A percentile compares a stretch with the other conserved stretches of the same genome.
phyloP scores from a whole-genome alignment of 306 rosid genomes.

The Corylus americana region DNA sequence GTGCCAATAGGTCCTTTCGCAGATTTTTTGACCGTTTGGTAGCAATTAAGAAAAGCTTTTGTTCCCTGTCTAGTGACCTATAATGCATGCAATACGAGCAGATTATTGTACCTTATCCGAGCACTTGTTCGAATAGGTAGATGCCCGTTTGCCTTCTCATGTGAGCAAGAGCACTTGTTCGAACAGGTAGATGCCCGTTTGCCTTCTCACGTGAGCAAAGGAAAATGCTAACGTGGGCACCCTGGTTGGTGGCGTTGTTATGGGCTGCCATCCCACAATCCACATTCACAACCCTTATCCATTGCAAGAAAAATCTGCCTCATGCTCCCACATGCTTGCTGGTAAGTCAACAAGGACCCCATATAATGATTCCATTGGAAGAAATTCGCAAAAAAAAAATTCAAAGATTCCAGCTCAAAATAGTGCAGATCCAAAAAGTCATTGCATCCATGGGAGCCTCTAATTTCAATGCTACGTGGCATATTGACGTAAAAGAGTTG shows the following conservation, averaged over 20 bases:
- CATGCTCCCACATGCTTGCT: background rate
- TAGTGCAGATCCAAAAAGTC: background rate
- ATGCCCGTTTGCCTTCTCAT: too few relatives aligned
- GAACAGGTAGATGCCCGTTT: too few relatives aligned
- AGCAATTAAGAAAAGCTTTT: too few relatives aligned
- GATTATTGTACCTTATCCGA: too few relatives aligned
- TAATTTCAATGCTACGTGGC: background rate
- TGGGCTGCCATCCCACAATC: too few relatives aligned
- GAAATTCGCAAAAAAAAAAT: background rate
- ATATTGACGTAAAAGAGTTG: background rate
- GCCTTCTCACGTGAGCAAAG: background rate
- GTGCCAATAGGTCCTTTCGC: too few relatives aligned
- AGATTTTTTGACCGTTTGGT: too few relatives aligned
- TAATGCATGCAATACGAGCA: too few relatives aligned
- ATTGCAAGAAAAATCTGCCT: background rate
- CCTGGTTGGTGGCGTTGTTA: background rate
- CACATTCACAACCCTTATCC: background rate
- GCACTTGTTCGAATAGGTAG: too few relatives aligned
- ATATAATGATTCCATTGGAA: background rate
- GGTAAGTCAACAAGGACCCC: background rate
- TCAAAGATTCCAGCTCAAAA: background rate
- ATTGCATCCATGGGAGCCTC: background rate
- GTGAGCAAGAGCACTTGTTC: too few relatives aligned
- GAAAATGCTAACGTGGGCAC: background rate
- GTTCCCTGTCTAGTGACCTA: too few relatives aligned